Conservation (phyloP, 352 stramenopile species). For the Pythium brassicae region DNA sequence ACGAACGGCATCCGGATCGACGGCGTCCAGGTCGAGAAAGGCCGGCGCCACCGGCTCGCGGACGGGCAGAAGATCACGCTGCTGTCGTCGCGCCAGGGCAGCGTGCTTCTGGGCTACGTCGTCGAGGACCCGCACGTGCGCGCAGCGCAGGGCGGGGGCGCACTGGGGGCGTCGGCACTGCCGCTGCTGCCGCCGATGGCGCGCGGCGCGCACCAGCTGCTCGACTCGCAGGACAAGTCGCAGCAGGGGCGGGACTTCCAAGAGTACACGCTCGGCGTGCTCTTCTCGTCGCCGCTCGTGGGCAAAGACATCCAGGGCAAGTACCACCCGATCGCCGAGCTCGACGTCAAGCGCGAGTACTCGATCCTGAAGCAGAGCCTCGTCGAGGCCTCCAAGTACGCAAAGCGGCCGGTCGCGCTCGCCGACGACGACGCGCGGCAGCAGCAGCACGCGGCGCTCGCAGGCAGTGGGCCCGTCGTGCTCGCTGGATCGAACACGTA, state of each 20-base stretch:
- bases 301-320: slow-evolving; percentile 87
- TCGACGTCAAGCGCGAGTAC: slow-evolving; percentile 81
- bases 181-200: background rate
- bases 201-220: background rate
- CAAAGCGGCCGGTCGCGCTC: slow-evolving; percentile 25
- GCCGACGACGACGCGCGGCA: slow-evolving; percentile 8
- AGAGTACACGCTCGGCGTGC: slow-evolving; percentile 87
- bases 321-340: slow-evolving; percentile 88
- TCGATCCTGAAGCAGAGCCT: slow-evolving; percentile 75
- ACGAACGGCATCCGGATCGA: slow-evolving; percentile 74
- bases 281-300: slow-evolving; percentile 93
- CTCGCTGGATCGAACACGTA: slow-evolving; percentile 31
- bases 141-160: slow-evolving; percentile 20
- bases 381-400: slow-evolving; percentile 65
- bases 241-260: slow-evolving; percentile 54
- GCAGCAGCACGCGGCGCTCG: too few species aligned
- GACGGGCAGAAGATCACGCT: slow-evolving; percentile 73
- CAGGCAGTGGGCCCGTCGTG: too few species aligned
- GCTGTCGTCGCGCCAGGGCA: slow-evolving; percentile 53
- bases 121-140: slow-evolving; percentile 72
- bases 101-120: slow-evolving; percentile 63
- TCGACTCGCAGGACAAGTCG: slow-evolving; percentile 45
- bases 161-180: background rate
- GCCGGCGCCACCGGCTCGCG: slow-evolving; percentile 38
- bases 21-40: slow-evolving; percentile 40